Percentiles rank a stretch among this genome's conserved stretches.
These are phyloP conservation scores for Claviceps digitariae DNA, from an alignment of 2,329 filamentous ascomycete species.

Conservation along the genomic window DNA sequence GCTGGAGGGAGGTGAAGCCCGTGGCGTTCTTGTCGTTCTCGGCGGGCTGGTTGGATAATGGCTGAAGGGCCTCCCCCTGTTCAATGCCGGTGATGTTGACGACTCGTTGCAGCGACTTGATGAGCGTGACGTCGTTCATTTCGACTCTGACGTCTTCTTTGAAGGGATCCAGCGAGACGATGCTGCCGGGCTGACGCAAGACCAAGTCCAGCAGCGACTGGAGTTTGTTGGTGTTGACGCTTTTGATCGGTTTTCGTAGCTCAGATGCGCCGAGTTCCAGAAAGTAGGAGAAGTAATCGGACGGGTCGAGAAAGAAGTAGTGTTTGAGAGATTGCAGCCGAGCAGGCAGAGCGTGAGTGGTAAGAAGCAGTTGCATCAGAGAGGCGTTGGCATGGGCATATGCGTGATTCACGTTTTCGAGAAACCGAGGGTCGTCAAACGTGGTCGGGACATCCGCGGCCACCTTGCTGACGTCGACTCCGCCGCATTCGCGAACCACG, in stretches of 20 bases:
- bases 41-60: constrained; percentile 51
- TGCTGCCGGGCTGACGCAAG: constrained; percentile 86
- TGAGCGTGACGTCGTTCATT: constrained; percentile 90
- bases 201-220: constrained; percentile 94
- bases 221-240: constrained; percentile 82
- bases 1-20: constrained; percentile 83
- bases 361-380: constrained; percentile 77
- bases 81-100: constrained; percentile 95
- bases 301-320: constrained; percentile 97
- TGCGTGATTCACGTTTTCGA: constrained; percentile 90
- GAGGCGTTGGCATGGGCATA: constrained; percentile 95
- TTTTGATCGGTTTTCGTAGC: constrained; percentile 75
- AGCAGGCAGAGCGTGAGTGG: constrained; percentile 79
- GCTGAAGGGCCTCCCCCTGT: constrained; percentile 69
- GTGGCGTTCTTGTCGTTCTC: constrained; percentile 77
- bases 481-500: constrained; percentile 91
- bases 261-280: constrained; percentile 84
- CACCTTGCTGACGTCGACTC: constrained; percentile 82
- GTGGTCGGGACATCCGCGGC: constrained; percentile 79
- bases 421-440: constrained; percentile 81
- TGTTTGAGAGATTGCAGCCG: constrained; percentile 87
- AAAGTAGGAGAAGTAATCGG: constrained; percentile 97
- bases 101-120: constrained; percentile 87
- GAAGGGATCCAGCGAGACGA: constrained; percentile 88
- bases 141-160: constrained; percentile 97